Evolutionary conservation across 2,329 filamentous ascomycete species (phyloP).

Genomic region (Penicillium sp.): DNA sequence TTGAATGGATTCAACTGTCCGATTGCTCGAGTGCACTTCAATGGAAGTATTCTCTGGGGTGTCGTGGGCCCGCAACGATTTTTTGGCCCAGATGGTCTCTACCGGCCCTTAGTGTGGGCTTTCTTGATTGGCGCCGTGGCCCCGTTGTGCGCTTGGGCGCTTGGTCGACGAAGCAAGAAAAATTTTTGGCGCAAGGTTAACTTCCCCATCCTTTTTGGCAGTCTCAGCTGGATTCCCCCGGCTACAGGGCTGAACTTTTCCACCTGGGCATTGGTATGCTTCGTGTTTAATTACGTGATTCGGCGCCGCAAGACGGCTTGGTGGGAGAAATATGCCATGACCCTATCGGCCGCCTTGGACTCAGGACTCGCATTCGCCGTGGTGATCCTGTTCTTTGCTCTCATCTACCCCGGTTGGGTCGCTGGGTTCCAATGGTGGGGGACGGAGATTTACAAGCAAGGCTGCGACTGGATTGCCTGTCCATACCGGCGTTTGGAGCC

Average conservation of each 20-base stretch:
- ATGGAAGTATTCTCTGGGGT: slow-evolving; percentile 86
- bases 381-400: slow-evolving; percentile 80
- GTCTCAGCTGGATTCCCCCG: slow-evolving; percentile 81
- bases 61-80: slow-evolving; percentile 81
- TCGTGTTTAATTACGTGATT: slow-evolving; percentile 76
- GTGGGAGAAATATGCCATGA: slow-evolving; percentile 95
- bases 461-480: slow-evolving; percentile 83
- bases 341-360: slow-evolving; percentile 77
- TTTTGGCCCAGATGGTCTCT: slow-evolving; percentile 74
- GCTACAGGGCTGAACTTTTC: slow-evolving; percentile 84
- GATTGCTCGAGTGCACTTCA: slow-evolving; percentile 84
- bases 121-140: slow-evolving; percentile 75
- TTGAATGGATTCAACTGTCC: slow-evolving; percentile 87
- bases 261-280: slow-evolving; percentile 83
- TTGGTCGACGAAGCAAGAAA: slow-evolving; percentile 57
- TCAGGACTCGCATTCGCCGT: slow-evolving; percentile 80
- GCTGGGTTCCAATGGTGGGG: slow-evolving; percentile 82
- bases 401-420: slow-evolving; percentile 78
- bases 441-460: slow-evolving; percentile 79
- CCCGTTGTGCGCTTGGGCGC: slow-evolving; percentile 72
- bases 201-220: slow-evolving; percentile 79
- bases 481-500: slow-evolving; percentile 64
- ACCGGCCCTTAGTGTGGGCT: slow-evolving; percentile 75
- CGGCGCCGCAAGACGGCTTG: slow-evolving; percentile 69
- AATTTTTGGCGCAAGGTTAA: slow-evolving; percentile 75